Evolutionary conservation across 2,329 filamentous ascomycete species (phyloP).

Genomic region (Penicillium psychrosexuale): DNA sequence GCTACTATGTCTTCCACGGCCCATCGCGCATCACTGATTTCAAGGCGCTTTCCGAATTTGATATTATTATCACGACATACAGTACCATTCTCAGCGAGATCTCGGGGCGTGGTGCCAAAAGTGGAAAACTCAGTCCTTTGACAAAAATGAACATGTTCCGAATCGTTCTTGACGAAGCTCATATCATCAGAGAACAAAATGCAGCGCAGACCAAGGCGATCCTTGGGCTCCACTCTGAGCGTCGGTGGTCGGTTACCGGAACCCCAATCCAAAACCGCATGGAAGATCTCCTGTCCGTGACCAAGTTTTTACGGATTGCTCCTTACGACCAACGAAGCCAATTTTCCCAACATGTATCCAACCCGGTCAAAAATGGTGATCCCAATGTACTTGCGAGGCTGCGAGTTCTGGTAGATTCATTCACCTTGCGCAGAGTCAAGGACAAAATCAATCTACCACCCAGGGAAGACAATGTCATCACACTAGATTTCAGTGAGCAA

Average conservation of each 20-base stretch:
- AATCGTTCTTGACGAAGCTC: slow-evolving; percentile 90
- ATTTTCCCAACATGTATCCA: slow-evolving; percentile 76
- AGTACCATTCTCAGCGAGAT: slow-evolving; percentile 81
- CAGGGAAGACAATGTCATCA: slow-evolving; percentile 68
- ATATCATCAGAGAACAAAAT: slow-evolving; percentile 83
- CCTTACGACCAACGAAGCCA: slow-evolving; percentile 77
- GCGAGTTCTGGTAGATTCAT: slow-evolving; percentile 86
- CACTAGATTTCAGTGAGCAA: slow-evolving; percentile 69
- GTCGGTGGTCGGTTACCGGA: slow-evolving; percentile 95
- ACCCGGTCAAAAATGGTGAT: slow-evolving; percentile 83
- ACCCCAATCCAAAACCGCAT: slow-evolving; percentile 93
- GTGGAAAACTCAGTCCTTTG: slow-evolving; percentile 56
- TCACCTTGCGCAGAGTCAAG: slow-evolving; percentile 87
- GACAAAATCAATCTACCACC: slow-evolving; percentile 81
- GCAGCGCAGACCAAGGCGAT: slow-evolving; percentile 83
- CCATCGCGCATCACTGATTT: slow-evolving; percentile 68
- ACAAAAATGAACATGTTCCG: slow-evolving; percentile 86
- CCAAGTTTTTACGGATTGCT: slow-evolving; percentile 78
- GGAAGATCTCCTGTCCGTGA: slow-evolving; percentile 81
- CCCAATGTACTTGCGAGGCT: slow-evolving; percentile 76
- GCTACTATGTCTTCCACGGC: slow-evolving; percentile 84
- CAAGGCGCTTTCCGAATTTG: slow-evolving; percentile 66
- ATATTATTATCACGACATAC: slow-evolving; percentile 91
- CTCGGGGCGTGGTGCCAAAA: slow-evolving; percentile 60
- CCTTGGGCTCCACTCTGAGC: slow-evolving; percentile 71